Base-by-base conservation (phyloP, 2,329 filamentous ascomycete genomes). In the Sporothrix humicola region DNA sequence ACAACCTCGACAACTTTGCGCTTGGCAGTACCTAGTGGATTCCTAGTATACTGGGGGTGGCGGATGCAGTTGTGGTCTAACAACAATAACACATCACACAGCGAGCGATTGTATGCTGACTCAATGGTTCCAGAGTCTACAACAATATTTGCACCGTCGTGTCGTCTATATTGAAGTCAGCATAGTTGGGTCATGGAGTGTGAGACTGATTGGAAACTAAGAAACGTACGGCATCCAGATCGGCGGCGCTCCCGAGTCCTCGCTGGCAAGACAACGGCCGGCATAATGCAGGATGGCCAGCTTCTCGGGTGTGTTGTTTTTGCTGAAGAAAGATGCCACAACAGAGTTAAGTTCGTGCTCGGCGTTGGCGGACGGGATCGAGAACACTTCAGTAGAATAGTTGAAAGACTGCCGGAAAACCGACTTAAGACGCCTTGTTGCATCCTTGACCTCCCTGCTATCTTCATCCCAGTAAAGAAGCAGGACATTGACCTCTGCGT, bases 221-320 rank as follows among this genome's bases (percentile, higher is more conserved):
- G 37, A n/a, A 54, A 75, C 76, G 6, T 73, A 77, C 76, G 76
- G 76, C 23, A 68, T 69, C 73, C 75, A 76, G 9, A 75, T 13
- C 0, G 75, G 74, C 12, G 75, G 48, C 44, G 72, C 65, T 48
- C 73, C 74, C 2, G n/a, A 23, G 2, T 42, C 15, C 13, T 31
- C 31, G 17, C 74, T 74, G 12, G 73, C 63, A 3, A 72, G 61
- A 20, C 65, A 69, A 12, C 73, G 69, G 37, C 76, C 76, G 54
- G 74, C 72, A 15, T 77, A 77, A 71, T 77, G 76, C 1, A 77
- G 37, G 13, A 77, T 76, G 65, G 76, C 72, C 5, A 77, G 71
- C 15, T 73, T 56, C 5, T 73, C 73, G 1, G 74, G 63, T 1
- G 72, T 56, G 73, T 46, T 69, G 71, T 71, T 71, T 3, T 15